Base-by-base conservation (phyloP, 2,329 filamentous ascomycete species). In the Penicillium corylophilum region DNA sequence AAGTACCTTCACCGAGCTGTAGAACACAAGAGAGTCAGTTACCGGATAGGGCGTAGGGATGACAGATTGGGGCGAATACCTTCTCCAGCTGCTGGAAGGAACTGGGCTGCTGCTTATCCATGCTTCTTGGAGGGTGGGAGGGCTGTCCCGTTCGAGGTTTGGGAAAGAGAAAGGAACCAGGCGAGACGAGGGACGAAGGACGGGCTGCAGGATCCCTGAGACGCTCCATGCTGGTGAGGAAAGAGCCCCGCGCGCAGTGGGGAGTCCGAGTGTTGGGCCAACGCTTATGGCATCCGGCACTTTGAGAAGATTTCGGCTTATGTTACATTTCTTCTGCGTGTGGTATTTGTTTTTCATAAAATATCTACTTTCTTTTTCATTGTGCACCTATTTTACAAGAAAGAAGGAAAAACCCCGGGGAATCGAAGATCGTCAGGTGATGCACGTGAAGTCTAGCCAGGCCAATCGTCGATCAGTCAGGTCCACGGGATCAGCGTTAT, bases 1-100 rank as follows among this genome's bases (percentile, higher is more conserved):
- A 99, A 28, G 94, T 99, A 55, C 94, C 94, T 79, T 99, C 94
- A 67, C 94, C 94, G 61, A 99, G 83, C 88, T 78, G 38, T 35
- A 62, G 35, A 59, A 43, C 36, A 41, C 46, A 16, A 46, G 22
- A 42, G 42, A 44, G 55, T 83, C 53, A 66, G 64, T 51, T 35
- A 54, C 13, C 9, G 40, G 22, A 52, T 45, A 44, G 28, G 33
- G 54, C 20, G 18, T 42, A 39, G 40, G 23, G 50, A 38, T 18
- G 29, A 22, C 29, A n/a, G 26, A 23, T 18, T 7, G 40, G 18
- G 59, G 46, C 35, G n/a, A 59, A 47, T 64, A 77, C 76, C 74
- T 93, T 99, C 77, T 99, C 94, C 72, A 97, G 83, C 85, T 97
- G 94, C 82, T 97, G 93, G 80, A 99, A 99, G 56, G 93, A 97